These are phyloP conservation scores for Digitaria exilis DNA, from an alignment of 202 grass and related monocot species.

Conservation along the genomic window DNA sequence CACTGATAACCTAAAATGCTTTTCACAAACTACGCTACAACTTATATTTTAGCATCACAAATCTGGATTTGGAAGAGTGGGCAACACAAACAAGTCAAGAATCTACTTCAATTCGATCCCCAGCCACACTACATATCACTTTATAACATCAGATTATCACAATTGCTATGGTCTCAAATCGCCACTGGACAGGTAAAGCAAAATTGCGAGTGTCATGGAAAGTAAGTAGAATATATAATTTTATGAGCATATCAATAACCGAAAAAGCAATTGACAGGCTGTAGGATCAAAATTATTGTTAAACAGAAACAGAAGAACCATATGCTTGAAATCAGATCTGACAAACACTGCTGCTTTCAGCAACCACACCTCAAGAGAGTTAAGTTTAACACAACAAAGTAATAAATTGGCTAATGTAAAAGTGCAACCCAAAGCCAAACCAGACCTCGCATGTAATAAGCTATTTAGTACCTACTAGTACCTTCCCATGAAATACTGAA, in stretches of 20 bases:
- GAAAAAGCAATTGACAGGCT: conserved; percentile 2
- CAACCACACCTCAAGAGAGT: not conserved
- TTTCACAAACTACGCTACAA: not conserved
- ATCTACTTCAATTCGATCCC: not conserved
- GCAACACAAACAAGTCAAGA: not conserved
- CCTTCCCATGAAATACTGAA: not conserved
- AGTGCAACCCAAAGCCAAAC: not conserved
- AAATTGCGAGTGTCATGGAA: not conserved
- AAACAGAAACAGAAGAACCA: not conserved
- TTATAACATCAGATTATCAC: not conserved
- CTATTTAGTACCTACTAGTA: not conserved
- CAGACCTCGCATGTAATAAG: not conserved
- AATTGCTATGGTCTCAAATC: not conserved
- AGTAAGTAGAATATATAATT: not conserved
- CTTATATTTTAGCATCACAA: not conserved
- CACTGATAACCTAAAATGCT: not conserved
- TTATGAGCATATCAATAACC: not conserved
- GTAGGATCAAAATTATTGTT: not conserved
- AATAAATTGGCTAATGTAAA: not conserved
- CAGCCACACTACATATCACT: not conserved
- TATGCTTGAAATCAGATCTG: not conserved
- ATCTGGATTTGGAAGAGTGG: not conserved
- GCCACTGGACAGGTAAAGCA: not conserved
- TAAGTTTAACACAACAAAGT: not conserved
- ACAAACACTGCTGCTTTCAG: not conserved